Evolutionary conservation across 2,329 filamentous ascomycete genomes (phyloP).

Genomic region (Oidium heveae): DNA sequence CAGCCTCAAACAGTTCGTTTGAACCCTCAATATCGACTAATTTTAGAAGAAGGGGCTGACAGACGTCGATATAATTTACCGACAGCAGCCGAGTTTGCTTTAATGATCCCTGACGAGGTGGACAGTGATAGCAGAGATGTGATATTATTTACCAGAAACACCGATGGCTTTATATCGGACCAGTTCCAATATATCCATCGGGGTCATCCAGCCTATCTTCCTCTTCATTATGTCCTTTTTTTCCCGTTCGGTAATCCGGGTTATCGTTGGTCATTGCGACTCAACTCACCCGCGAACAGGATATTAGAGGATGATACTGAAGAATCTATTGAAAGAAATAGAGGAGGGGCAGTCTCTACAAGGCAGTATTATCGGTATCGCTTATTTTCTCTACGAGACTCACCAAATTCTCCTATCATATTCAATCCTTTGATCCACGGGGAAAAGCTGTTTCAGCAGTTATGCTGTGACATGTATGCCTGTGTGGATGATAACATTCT

Average conservation of each 20-base stretch:
- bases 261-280: background rate
- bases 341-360: too few species aligned
- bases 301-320: too few species aligned
- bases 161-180: background rate
- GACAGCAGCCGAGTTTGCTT: background rate
- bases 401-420: background rate
- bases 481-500: background rate
- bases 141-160: background rate
- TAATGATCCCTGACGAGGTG: background rate
- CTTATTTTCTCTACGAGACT: background rate
- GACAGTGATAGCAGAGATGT: background rate
- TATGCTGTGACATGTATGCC: background rate
- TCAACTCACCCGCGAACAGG: too few species aligned
- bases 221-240: background rate
- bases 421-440: background rate
- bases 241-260: background rate
- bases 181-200: background rate
- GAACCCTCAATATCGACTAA: background rate
- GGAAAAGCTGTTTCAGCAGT: background rate
- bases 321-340: too few species aligned
- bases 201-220: background rate
- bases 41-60: background rate
- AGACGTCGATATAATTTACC: background rate
- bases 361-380: background rate
- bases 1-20: background rate